Evolutionary conservation across 2,329 filamentous ascomycete genomes (phyloP).

Genomic region (Lachnellula arida): DNA sequence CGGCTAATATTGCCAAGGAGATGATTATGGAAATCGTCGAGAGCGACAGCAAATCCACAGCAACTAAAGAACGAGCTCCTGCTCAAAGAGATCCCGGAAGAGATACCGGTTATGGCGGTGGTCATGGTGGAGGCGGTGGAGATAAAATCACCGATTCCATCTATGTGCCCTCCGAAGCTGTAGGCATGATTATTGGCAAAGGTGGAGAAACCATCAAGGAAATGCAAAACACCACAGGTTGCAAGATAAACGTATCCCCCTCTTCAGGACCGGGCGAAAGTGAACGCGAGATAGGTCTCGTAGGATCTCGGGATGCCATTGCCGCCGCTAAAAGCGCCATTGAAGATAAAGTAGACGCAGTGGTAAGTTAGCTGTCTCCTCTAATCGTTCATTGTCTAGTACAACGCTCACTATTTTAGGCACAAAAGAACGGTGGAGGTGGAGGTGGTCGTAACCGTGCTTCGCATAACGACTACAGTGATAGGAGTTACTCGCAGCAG

Average conservation of each 20-base stretch:
- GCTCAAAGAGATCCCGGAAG: conserved; percentile 42
- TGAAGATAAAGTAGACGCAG: conserved; percentile 86
- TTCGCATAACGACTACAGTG: conserved; percentile 50
- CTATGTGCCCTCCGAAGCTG: conserved; percentile 81
- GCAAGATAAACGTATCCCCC: conserved; percentile 91
- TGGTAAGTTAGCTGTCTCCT: conserved; percentile 52
- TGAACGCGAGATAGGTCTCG: conserved; percentile 81
- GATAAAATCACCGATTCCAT: conserved; percentile 81
- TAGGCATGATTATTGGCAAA: conserved; percentile 96
- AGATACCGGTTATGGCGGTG: conserved; percentile 38
- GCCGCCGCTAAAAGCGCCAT: conserved; percentile 77
- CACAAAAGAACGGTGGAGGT: conserved; percentile 48
- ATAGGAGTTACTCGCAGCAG: conserved; percentile 47
- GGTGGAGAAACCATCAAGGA: conserved; percentile 91
- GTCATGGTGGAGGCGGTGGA: conserved; percentile 37
- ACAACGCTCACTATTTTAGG: conserved; percentile 33
- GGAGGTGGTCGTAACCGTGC: conserved; percentile 41
- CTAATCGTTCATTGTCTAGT: neutral
- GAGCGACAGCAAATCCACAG: conserved; percentile 64
- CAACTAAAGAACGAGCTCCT: conserved; percentile 31
- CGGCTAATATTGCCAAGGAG: conserved; percentile 75
- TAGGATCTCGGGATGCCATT: conserved; percentile 74
- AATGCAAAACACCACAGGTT: conserved; percentile 82
- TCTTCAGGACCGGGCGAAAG: conserved; percentile 71
- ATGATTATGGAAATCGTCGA: conserved; percentile 92